These are phyloP conservation scores for Nicotiana tabacum DNA, from an alignment of 257 asterid species.

Conservation along the genomic window DNA sequence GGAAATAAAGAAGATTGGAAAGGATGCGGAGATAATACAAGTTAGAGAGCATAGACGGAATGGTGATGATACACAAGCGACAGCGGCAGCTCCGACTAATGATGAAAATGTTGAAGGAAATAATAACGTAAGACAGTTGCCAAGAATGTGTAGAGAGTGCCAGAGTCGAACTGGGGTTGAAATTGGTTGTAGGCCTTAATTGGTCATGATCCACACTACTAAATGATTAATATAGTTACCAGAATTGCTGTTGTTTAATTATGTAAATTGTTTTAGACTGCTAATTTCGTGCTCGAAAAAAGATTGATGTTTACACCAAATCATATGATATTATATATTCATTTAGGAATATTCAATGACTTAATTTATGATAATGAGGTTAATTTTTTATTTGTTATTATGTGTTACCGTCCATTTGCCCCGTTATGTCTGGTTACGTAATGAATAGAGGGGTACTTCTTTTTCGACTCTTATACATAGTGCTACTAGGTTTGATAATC, in stretches of 20 bases:
- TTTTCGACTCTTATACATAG: too few species aligned
- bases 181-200: not conserved
- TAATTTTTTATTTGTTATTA: too few species aligned
- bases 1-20: not conserved
- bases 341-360: too few species aligned
- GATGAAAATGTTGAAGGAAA: not conserved
- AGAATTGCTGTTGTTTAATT: not conserved
- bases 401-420: too few species aligned
- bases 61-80: not conserved
- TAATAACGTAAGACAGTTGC: not conserved
- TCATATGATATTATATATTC: too few species aligned
- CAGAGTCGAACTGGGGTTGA: not conserved
- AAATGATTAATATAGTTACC: not conserved
- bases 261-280: too few species aligned
- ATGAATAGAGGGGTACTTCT: too few species aligned
- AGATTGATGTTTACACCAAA: too few species aligned
- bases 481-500: too few species aligned
- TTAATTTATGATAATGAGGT: too few species aligned
- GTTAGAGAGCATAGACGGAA: not conserved
- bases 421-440: too few species aligned
- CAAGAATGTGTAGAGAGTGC: conserved; percentile 5
- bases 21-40: not conserved
- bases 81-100: not conserved
- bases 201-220: not conserved
- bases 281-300: too few species aligned